These are phyloP conservation scores for Postia placenta DNA, from an alignment of 768 basidiomycete genomes.

Conservation along the genomic window DNA sequence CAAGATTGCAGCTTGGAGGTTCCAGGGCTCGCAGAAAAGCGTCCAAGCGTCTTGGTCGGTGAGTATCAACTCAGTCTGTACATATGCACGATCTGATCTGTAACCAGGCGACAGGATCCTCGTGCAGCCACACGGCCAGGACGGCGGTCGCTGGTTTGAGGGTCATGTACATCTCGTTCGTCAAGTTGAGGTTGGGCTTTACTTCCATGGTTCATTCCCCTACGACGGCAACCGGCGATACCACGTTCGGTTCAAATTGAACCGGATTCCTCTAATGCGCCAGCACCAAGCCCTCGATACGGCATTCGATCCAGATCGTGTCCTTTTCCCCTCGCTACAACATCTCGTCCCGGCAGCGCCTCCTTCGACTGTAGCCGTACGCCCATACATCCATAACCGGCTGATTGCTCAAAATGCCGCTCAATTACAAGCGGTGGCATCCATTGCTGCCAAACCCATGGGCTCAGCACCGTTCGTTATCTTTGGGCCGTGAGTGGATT, in stretches of 20 bases:
- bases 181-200: conserved; percentile 43
- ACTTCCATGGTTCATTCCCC: conserved; percentile 39
- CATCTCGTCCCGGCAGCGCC: conserved; percentile 21
- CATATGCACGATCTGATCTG: conserved; percentile 20
- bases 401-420: conserved; percentile 39
- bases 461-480: conserved; percentile 52
- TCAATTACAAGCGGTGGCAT: conserved; percentile 43
- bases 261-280: conserved; percentile 46
- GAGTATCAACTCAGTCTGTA: not conserved
- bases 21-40: conserved; percentile 14
- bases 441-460: conserved; percentile 36
- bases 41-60: conserved; percentile 9
- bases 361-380: conserved; percentile 9
- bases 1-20: conserved; percentile 5
- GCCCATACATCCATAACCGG: conserved; percentile 31
- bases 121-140: conserved; percentile 35
- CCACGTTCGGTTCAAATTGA: conserved; percentile 48
- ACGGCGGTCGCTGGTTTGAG: conserved; percentile 45
- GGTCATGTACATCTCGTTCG: conserved; percentile 52
- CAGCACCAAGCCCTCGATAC: conserved; percentile 55
- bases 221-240: conserved; percentile 32
- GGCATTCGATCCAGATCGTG: conserved; percentile 35
- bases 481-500: conserved; percentile 50
- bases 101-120: conserved; percentile 37
- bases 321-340: conserved; percentile 41